Evolutionary conservation across 2,329 filamentous ascomycete species (phyloP), one percentile per base, ranked within the genome.

Genomic region (Hypoxylon sp.): DNA sequence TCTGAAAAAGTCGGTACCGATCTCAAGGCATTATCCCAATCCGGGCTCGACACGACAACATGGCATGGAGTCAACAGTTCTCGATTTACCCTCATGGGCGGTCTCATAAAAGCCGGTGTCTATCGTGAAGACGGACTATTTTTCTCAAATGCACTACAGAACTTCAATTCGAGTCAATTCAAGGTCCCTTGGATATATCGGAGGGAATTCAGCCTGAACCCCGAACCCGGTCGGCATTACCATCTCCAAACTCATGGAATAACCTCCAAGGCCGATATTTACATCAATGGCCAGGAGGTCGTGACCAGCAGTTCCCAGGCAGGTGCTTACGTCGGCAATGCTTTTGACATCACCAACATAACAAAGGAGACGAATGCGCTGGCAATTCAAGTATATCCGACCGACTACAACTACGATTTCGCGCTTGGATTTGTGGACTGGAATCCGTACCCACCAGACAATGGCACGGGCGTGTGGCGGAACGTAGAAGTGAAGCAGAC

Each of bases 391-490:
- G 85, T 83, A 0, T 83, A 89, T 68, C 88, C 88, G 0, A 90
- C 88, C 0, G 81, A 88, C 68, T 90, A 90, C 73, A 81, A 86
- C 14, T 82, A 84, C 24, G 87, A 91, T 66, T 84, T 91, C 57
- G 87, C 85, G 0, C 77, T 89, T 9, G 87, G 87, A 0, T 90
- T 88, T 61, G 84, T 88, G 0, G 88, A 90, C 71, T 90, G 88
- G 88, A 90, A 90, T 60, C 87, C 87, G 0, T 85, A 85, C 59
- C 87, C 88, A 0, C 83, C 86, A 0, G 88, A 91, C 73, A 90
- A 90, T 51, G 88, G 88, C 2, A 89, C 87, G 0, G 88, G 88
- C 0, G 80, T 91, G 8, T 91, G 89, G 89, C 82, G 89, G 4
- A 80, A 90, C 46, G 80, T 91, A 1, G 82, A 83, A 35, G 59